phyloP scores from a whole-genome alignment of 257 asterid genomes.

The Jasminum sambac region DNA sequence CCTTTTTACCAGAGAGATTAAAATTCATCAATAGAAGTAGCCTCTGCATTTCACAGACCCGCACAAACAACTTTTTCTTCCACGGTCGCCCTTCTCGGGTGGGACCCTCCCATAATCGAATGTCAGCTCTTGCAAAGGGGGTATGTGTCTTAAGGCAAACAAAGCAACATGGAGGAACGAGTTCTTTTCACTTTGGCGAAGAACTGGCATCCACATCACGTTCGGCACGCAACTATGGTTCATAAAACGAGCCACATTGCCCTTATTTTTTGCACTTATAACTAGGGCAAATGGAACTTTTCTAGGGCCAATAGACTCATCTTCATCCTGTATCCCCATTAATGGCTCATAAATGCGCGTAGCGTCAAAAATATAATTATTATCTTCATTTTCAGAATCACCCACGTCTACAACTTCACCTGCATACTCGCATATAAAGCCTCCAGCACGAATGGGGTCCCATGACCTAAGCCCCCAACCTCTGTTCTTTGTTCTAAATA shows the following conservation, averaged over 20 bases:
- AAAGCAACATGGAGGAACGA: conserved; percentile 43
- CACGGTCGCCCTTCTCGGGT: conserved; percentile 37
- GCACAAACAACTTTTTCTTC: conserved; percentile 50
- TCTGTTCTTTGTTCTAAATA: conserved; percentile 47
- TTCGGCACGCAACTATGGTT: conserved; percentile 56
- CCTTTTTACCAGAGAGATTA: conserved; percentile 28
- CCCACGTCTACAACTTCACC: conserved; percentile 45
- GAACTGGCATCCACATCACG: conserved; percentile 50
- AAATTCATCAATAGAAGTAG: conserved; percentile 34
- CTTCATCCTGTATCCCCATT: conserved; percentile 30
- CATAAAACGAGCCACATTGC: conserved; percentile 63
- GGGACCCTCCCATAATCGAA: conserved; percentile 46
- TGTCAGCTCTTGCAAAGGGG: conserved; percentile 52
- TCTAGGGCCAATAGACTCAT: conserved; percentile 28
- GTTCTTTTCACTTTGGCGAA: conserved; percentile 37
- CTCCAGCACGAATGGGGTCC: conserved; percentile 58
- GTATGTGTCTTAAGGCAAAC: conserved; percentile 44
- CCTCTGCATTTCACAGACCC: conserved; percentile 49
- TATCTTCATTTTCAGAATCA: conserved; percentile 37
- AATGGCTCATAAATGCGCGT: conserved; percentile 38
- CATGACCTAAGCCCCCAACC: conserved; percentile 69
- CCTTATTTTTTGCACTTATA: conserved; percentile 41
- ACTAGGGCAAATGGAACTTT: conserved; percentile 43
- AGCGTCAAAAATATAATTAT: conserved; percentile 48
- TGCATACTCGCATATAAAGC: conserved; percentile 55